Evolutionary conservation across 768 basidiomycete genomes (phyloP), one percentile per base, ranked within the genome.

Genomic region (Tulasnella sp.): DNA sequence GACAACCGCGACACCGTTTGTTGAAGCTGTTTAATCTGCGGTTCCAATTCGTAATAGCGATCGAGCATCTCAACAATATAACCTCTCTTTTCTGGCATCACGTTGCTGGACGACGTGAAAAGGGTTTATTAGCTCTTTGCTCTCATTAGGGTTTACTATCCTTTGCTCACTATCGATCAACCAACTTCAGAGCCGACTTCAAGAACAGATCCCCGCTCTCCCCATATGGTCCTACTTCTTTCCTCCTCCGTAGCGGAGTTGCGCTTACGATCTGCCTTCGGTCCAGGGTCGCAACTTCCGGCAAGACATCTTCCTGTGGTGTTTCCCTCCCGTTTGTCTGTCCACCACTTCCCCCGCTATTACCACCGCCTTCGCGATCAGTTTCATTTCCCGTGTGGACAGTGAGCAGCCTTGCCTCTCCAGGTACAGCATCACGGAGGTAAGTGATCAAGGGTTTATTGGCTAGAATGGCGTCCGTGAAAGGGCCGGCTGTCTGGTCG

Each of bases 151-250:
- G 34, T 38, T 38, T 38, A 7, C 15, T 5, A 38, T 5, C 34
- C 4, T n/a, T 19, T 17, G 50, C 61, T 51, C 19, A 62, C 61
- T 62, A 62, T 60, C 55, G 61, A 21, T 62, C 61, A 19, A 61
- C 47, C 17, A 62, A 32, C 58, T 52, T 60, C 19, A 62, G 23
- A 7, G 50, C 61, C 21, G 58, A 60, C 8, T 50, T 38, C 42
- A 62, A 48, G 34, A 49, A 62, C 34, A 62, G 61, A 21, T 62
- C 60, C 26, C 60, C 45, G 21, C 55, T 59, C 21, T 45, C 44
- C 27, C 61, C 43, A 24, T 10, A 24, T 9, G 55, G 58, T 21
- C 60, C 60, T 9, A 56, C 59, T 34, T 61, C 61, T 21, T 48
- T 34, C 32, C 32, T 56, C 30, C 55, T 49, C 24, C 58, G 45